Conservation (phyloP, 768 basidiomycete genomes). For the Kwoniella dejecticola region DNA sequence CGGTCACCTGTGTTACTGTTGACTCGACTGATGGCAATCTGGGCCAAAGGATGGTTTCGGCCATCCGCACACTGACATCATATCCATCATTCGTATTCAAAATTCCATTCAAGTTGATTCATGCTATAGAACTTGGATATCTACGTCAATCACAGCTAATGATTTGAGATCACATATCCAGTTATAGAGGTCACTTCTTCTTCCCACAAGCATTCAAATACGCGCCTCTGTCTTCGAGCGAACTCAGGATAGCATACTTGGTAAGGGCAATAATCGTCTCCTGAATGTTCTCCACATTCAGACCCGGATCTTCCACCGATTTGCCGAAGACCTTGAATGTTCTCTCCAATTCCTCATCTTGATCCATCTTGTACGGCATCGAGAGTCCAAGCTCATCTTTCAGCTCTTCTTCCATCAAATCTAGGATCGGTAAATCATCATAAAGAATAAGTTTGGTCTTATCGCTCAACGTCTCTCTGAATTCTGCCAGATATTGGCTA, state of each 20-base stretch:
- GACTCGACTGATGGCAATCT: too few relatives aligned
- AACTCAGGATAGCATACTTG: neutral
- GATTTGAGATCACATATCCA: too few relatives aligned
- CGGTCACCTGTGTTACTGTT: too few relatives aligned
- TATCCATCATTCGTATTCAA: too few relatives aligned
- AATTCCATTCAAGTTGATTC: too few relatives aligned
- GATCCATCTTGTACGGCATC: neutral
- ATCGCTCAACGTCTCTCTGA: neutral
- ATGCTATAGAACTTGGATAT: too few relatives aligned
- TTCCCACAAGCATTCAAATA: too few relatives aligned
- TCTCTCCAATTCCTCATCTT: neutral
- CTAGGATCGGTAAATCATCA: neutral
- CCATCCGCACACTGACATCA: too few relatives aligned
- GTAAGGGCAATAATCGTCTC: neutral
- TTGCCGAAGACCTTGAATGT: neutral
- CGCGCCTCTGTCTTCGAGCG: too few relatives aligned
- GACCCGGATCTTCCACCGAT: neutral
- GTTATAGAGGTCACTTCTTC: too few relatives aligned
- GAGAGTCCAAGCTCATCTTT: neutral
- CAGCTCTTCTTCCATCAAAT: neutral
- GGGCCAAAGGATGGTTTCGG: too few relatives aligned
- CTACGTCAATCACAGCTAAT: too few relatives aligned
- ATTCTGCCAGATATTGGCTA: neutral
- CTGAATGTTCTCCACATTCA: neutral
- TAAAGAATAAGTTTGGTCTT: neutral